A percentile compares a stretch with the other conserved stretches of the same genome.
Conservation (phyloP, 768 basidiomycete species). For the Russula brevipes region DNA sequence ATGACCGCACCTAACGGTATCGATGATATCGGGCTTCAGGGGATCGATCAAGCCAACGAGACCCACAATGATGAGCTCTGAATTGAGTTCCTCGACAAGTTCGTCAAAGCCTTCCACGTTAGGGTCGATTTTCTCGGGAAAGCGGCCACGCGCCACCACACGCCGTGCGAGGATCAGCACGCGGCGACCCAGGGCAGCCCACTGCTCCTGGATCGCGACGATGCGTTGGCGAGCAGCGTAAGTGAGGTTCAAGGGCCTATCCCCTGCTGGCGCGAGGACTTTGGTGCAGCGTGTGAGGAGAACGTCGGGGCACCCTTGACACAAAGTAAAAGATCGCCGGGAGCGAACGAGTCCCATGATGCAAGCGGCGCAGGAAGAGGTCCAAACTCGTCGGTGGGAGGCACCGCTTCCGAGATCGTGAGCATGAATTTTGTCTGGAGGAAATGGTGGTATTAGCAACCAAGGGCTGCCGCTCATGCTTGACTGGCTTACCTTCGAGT, state of each 20-base stretch:
- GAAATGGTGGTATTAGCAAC: constrained; percentile 23
- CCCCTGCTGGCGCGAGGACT: constrained; percentile 38
- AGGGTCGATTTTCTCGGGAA: constrained; percentile 31
- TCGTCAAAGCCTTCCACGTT: constrained; percentile 41
- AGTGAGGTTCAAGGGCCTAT: constrained; percentile 33
- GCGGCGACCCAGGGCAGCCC: constrained; percentile 52
- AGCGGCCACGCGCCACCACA: constrained; percentile 32
- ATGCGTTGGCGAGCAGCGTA: constrained; percentile 31
- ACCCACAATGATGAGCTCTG: constrained; percentile 49
- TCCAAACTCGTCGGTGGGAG: neutral
- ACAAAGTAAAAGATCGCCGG: constrained; percentile 32
- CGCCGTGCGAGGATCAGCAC: constrained; percentile 55
- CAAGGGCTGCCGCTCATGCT: too few relatives aligned
- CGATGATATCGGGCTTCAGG: constrained; percentile 48
- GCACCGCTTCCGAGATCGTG: constrained; percentile 35
- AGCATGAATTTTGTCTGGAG: constrained; percentile 50
- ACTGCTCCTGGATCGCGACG: constrained; percentile 40
- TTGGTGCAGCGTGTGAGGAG: constrained; percentile 40
- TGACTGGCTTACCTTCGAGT: constrained; percentile 37
- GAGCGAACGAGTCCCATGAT: constrained; percentile 29
- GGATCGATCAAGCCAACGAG: constrained; percentile 60
- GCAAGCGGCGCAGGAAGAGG: constrained; percentile 28
- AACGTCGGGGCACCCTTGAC: constrained; percentile 51
- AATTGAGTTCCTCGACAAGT: constrained; percentile 38
- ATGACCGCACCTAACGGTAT: constrained; percentile 36